phyloP scores from a whole-genome alignment of 768 basidiomycete genomes.

The Termitomyces sp. region DNA sequence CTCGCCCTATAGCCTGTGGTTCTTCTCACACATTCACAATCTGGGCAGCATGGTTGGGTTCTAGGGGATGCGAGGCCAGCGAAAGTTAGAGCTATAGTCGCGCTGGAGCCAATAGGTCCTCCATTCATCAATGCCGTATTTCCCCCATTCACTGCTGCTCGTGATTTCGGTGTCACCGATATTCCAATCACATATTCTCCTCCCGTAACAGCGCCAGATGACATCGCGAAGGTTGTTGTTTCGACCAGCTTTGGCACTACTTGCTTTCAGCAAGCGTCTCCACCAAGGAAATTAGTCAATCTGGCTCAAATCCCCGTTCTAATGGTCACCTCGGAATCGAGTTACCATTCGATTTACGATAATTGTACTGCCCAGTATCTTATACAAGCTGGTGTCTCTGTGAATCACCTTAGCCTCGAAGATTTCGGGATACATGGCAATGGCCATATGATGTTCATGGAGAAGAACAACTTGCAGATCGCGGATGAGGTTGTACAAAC shows the following conservation, averaged over 20 bases:
- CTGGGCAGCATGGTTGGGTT: constrained; percentile 46
- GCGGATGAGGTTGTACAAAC: constrained; percentile 26
- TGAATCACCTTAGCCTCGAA: constrained; percentile 36
- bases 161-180: constrained; percentile 45
- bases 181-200: constrained; percentile 41
- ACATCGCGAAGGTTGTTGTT: constrained; percentile 26
- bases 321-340: constrained; percentile 44
- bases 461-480: constrained; percentile 42
- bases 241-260: constrained; percentile 28
- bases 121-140: constrained; percentile 42
- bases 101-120: constrained; percentile 48
- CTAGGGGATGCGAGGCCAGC: constrained; percentile 42
- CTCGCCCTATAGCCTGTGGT: constrained; percentile 33
- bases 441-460: constrained; percentile 57
- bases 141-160: constrained; percentile 31
- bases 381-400: constrained; percentile 38
- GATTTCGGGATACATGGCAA: constrained; percentile 47
- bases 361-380: constrained; percentile 40
- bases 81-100: constrained; percentile 41
- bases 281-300: constrained; percentile 39
- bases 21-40: constrained; percentile 49
- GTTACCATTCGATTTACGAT: constrained; percentile 50
- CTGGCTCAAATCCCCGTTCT: constrained; percentile 41
- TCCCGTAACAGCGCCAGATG: constrained; percentile 33
- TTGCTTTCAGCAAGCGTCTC: constrained; percentile 39